phyloP scores from a whole-genome alignment of 306 rosid genomes.

The Lathyrus tuberosus region DNA sequence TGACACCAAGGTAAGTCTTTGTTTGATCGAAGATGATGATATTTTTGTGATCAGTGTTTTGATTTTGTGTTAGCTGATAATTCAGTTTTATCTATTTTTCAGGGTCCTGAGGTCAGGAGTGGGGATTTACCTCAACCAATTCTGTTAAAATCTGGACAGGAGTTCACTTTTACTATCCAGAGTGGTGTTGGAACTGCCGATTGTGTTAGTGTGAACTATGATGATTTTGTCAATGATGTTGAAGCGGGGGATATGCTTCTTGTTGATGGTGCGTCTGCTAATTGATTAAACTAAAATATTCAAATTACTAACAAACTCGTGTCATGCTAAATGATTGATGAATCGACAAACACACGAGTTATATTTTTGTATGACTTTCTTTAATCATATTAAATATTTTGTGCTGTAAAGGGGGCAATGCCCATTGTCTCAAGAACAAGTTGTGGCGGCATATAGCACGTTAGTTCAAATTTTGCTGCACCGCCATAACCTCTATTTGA shows the following conservation, averaged over 20 bases:
- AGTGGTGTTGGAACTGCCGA: conserved; percentile 82
- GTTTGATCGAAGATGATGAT: neutral
- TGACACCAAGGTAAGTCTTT: conserved; percentile 73
- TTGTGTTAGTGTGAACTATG: conserved; percentile 91
- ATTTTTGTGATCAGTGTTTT: neutral
- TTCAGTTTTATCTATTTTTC: conserved; percentile 32
- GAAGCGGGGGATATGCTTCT: conserved; percentile 87
- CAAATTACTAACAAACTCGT: neutral
- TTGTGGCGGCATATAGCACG: neutral
- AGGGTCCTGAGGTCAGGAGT: conserved; percentile 98
- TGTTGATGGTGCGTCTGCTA: conserved; percentile 71
- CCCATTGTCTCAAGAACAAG: neutral
- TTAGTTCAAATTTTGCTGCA: too few species aligned
- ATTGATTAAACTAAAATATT: conserved; percentile 11
- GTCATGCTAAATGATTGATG: conserved; percentile 1
- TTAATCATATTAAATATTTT: too few species aligned
- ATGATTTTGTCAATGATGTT: conserved; percentile 90
- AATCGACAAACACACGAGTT: neutral
- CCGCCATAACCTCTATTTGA: neutral
- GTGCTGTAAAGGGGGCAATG: neutral
- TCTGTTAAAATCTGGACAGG: conserved; percentile 63
- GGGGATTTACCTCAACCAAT: conserved; percentile 92
- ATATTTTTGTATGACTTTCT: neutral
- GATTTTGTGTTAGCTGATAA: conserved; percentile 11
- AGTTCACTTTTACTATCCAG: conserved; percentile 83